Evolutionary conservation across 2,329 filamentous ascomycete genomes (phyloP).

Genomic region (Diaporthe helianthi): DNA sequence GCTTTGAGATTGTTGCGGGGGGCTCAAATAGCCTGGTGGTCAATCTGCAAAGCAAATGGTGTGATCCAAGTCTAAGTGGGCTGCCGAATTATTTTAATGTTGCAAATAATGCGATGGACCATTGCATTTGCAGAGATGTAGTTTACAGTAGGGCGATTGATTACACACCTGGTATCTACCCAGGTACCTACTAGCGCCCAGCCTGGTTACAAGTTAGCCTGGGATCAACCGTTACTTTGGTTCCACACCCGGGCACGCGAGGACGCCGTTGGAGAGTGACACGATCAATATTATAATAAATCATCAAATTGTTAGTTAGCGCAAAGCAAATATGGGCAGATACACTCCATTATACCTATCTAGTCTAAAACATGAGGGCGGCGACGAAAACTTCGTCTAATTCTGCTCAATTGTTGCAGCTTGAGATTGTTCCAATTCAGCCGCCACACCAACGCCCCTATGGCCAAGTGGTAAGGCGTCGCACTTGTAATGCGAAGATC

Average conservation of each 20-base stretch:
- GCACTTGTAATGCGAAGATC: constrained; percentile 25
- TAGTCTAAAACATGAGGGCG: neutral
- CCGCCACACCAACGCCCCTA: neutral
- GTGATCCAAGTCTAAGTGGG: neutral
- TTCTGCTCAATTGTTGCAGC: too few relatives aligned
- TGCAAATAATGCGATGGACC: neutral
- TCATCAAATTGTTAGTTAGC: neutral
- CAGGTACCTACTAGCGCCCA: too few relatives aligned
- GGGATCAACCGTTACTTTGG: too few relatives aligned
- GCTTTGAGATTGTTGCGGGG: constrained; percentile 7
- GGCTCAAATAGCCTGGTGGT: neutral
- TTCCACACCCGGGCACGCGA: neutral
- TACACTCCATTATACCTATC: rapidly evolving
- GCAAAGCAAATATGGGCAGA: neutral
- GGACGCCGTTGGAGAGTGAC: neutral
- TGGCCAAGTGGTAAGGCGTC: neutral
- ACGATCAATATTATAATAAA: neutral
- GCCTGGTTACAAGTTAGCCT: too few relatives aligned
- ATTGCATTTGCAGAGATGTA: neutral
- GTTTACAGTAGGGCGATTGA: too few relatives aligned
- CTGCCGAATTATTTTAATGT: neutral
- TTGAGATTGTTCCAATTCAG: too few relatives aligned
- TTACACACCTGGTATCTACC: too few relatives aligned
- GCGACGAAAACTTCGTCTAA: too few relatives aligned
- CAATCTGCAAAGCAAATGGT: neutral